Base-by-base conservation (phyloP, 2,329 filamentous ascomycete genomes). In the Sclerotinia subarctica region DNA sequence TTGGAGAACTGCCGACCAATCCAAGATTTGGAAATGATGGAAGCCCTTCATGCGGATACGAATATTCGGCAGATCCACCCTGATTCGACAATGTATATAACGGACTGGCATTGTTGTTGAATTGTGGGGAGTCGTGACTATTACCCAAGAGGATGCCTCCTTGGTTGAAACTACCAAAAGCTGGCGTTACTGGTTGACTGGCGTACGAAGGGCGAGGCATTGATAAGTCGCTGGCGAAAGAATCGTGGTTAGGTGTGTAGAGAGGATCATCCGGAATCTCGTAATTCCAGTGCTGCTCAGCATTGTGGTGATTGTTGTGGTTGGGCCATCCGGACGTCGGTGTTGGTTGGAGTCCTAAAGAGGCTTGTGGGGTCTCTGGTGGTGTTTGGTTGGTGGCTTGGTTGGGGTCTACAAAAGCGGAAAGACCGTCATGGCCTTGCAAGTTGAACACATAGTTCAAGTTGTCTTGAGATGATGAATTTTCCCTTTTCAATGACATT, bases 151-250 rank as follows among this genome's bases (percentile, higher is more conserved):
- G 73, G 49, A 73, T 68, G 58, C 71, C 71, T 42, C 71, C 72
- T 1, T 70, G 71, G 42, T 72, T 73, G 68, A 75, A 76, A 19
- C 71, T 71, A 8, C 73, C 74, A 64, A 76, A 77, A 19, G 73
- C 76, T 19, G 76, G 76, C 13, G 76, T 76, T 2, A 74, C 74
- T 21, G 76, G 76, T 53, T 77, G 76, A 64, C 75, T 76, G 46
- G 73, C 44, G 53, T 73, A 76, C 5, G 70, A 69, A 42, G 74
- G 72, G 26, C 74, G 72, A 24, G 75, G 72, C 72, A 75, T 75
- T 5, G 75, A 74, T 3, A 75, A 57, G 32, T 75, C 74, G 11
- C 70, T 4, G 2, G 72, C 68, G 56, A 76, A 76, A 4, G 56
- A 44, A 21, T 77, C 75, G 11, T 74, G 69, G 3, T 68, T 73